These are phyloP conservation scores for Leishmania aethiopica DNA, from an alignment of 208 protist species.

Conservation along the genomic window DNA sequence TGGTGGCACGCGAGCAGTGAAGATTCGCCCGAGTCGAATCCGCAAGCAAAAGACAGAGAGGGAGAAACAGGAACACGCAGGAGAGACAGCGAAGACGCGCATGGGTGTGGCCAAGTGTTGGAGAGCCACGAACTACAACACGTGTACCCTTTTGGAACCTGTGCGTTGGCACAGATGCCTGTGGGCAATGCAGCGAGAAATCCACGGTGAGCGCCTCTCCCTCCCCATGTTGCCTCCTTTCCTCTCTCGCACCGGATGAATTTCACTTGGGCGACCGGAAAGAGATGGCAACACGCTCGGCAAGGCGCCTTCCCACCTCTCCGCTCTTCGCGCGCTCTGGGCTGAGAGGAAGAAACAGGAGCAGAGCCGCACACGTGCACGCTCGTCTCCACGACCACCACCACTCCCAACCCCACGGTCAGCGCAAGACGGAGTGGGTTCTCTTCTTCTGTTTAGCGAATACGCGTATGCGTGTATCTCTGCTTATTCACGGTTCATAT, in stretches of 20 bases:
- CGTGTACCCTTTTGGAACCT: neutral
- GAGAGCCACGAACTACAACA: neutral
- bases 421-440: neutral
- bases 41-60: neutral
- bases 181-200: neutral
- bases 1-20: neutral
- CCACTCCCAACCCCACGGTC: too few relatives aligned
- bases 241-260: neutral
- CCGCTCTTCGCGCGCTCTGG: neutral
- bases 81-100: neutral
- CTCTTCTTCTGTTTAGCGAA: neutral
- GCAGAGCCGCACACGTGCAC: neutral
- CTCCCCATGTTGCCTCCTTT: neutral
- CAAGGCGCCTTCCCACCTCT: neutral
- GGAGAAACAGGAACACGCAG: neutral
- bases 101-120: neutral
- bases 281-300: neutral
- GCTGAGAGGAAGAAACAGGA: neutral
- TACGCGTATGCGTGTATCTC: too few relatives aligned
- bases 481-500: neutral
- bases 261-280: neutral
- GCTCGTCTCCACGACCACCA: neutral
- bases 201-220: neutral
- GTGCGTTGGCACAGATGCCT: neutral
- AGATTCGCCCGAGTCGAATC: neutral